phyloP scores from a whole-genome alignment of 371 early-diverging fungal genomes.

The Smittium mucronatum region DNA sequence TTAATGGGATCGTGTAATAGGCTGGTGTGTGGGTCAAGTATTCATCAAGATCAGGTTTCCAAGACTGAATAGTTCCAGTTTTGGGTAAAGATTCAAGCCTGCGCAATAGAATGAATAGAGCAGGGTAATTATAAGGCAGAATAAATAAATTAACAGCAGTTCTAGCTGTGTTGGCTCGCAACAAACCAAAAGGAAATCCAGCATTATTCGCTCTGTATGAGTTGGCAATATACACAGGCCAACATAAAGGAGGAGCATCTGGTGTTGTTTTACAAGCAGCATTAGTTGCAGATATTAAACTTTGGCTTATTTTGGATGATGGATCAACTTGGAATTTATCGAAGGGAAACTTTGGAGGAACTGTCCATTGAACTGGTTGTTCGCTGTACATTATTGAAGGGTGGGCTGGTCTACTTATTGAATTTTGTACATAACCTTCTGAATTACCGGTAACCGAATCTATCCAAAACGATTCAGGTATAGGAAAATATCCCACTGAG shows the following conservation, averaged over 20 bases:
- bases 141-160: constrained; percentile 51
- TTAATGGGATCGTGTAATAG: constrained; percentile 35
- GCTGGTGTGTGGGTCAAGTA: constrained; percentile 43
- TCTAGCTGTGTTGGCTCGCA: constrained; percentile 43
- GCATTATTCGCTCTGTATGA: constrained; percentile 37
- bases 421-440: background rate
- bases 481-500: constrained; percentile 45
- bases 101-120: constrained; percentile 43
- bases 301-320: constrained; percentile 35
- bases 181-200: constrained; percentile 55
- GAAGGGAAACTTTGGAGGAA: constrained; percentile 50
- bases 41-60: constrained; percentile 41
- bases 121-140: constrained; percentile 54
- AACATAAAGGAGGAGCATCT: constrained; percentile 23
- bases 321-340: constrained; percentile 50
- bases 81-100: constrained; percentile 20
- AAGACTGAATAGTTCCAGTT: constrained; percentile 18
- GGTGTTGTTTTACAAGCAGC: constrained; percentile 21
- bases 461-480: constrained; percentile 58
- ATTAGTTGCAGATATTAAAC: constrained; percentile 33
- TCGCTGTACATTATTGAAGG: constrained; percentile 42
- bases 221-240: constrained; percentile 42
- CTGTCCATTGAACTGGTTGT: constrained; percentile 34
- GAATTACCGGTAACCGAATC: constrained; percentile 19
- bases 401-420: constrained; percentile 38